phyloP scores from a whole-genome alignment of 441 rosid species.

The Gossypium aridum region DNA sequence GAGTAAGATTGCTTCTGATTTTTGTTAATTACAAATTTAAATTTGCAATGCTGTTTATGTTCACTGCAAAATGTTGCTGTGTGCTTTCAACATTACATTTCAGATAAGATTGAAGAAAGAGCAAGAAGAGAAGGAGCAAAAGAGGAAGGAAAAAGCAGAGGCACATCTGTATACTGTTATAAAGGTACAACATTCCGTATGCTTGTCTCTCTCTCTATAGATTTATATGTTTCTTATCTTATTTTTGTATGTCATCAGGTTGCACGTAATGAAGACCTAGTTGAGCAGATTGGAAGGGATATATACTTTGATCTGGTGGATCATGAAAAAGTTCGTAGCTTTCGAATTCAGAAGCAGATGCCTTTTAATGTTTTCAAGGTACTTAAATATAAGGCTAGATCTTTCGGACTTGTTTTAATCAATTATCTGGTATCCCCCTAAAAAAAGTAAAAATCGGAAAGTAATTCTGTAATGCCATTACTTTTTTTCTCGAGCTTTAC shows the following conservation, averaged over 20 bases:
- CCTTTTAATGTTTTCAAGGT: constrained; percentile 61
- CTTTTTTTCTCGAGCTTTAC: background rate
- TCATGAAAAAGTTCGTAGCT: constrained; percentile 70
- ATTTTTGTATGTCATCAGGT: constrained; percentile 30
- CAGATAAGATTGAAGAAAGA: constrained; percentile 61
- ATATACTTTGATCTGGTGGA: constrained; percentile 75
- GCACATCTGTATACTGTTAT: constrained; percentile 60
- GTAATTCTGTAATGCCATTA: background rate
- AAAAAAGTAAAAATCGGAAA: background rate
- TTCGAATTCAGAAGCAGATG: constrained; percentile 69
- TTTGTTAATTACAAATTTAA: background rate
- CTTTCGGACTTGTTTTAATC: background rate
- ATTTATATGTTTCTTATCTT: background rate
- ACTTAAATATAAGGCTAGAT: constrained; percentile 1
- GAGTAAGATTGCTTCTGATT: constrained; percentile 34
- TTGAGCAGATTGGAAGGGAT: constrained; percentile 56
- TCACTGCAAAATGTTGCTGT: background rate
- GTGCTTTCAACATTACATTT: constrained; percentile 7
- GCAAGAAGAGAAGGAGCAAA: constrained; percentile 65
- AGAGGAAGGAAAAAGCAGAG: constrained; percentile 58
- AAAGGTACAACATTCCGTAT: constrained; percentile 35
- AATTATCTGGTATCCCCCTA: background rate
- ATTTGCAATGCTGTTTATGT: background rate
- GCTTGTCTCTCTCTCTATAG: background rate
- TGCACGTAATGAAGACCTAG: constrained; percentile 47